These are phyloP conservation scores for Rhynchospora breviuscula DNA, from an alignment of 176 grass and related monocot genomes.

Conservation along the genomic window DNA sequence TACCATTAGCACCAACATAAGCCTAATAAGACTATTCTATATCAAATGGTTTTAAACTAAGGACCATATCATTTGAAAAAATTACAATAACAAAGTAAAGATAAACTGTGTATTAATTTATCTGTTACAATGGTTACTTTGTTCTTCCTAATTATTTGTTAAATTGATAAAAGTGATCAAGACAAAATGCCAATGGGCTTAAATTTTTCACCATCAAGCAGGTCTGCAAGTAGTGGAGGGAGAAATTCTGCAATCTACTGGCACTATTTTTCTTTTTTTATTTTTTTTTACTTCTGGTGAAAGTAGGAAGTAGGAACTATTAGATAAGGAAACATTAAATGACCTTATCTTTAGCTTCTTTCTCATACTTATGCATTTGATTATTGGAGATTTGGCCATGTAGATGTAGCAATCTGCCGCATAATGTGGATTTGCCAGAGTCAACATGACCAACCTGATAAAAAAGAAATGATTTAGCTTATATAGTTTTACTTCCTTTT, in stretches of 20 bases:
- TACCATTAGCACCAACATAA: neutral
- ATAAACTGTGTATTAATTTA: no score
- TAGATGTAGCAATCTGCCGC: slow-evolving; percentile 59
- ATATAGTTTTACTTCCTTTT: neutral
- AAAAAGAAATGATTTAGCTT: neutral
- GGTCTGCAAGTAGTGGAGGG: neutral
- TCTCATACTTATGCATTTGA: slow-evolving; percentile 95
- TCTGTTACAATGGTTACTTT: no score
- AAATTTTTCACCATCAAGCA: neutral
- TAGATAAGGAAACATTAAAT: slow-evolving; percentile 6
- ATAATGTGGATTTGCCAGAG: slow-evolving; percentile 93
- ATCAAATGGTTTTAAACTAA: neutral
- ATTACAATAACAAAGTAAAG: neutral
- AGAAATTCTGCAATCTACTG: neutral
- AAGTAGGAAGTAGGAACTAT: neutral
- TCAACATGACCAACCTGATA: slow-evolving; percentile 88
- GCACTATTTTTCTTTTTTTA: neutral
- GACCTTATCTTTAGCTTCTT: slow-evolving; percentile 87
- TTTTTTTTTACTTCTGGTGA: neutral
- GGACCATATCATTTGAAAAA: neutral
- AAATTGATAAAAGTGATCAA: neutral
- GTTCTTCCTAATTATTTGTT: neutral
- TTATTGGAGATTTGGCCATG: slow-evolving; percentile 68
- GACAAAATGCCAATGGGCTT: neutral
- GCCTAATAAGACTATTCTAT: neutral